These are phyloP conservation scores for Neopestalotiopsis clavispora DNA, from an alignment of 2,329 filamentous ascomycete genomes.

Conservation along the genomic window DNA sequence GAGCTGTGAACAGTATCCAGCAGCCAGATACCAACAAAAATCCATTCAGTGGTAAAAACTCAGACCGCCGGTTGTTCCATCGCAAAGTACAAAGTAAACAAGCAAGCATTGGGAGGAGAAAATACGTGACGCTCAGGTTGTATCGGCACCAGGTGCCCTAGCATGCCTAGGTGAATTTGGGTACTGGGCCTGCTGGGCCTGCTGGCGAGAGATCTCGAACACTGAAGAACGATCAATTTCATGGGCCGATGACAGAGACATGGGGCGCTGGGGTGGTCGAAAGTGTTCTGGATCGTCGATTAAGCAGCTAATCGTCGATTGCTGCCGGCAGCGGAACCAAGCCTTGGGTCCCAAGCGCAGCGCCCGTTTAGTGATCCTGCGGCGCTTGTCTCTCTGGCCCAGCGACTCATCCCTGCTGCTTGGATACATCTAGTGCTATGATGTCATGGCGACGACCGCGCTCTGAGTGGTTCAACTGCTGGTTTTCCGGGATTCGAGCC, in stretches of 20 bases:
- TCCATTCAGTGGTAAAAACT: neutral
- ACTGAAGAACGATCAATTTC: neutral
- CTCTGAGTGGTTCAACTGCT: neutral
- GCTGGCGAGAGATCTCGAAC: neutral
- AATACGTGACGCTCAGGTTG: neutral
- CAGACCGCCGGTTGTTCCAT: neutral
- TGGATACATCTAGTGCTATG: neutral
- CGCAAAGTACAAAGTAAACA: neutral
- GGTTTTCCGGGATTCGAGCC: neutral
- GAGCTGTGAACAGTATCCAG: too few relatives aligned
- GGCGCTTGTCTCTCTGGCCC: neutral
- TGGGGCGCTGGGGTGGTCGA: too few relatives aligned
- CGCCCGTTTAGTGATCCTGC: neutral
- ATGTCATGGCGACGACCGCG: neutral
- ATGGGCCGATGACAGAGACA: neutral
- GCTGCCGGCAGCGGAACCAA: neutral
- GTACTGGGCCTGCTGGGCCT: neutral
- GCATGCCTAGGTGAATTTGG: neutral
- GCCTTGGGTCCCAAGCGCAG: neutral
- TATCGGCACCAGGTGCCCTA: neutral
- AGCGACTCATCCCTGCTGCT: neutral
- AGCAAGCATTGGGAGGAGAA: neutral
- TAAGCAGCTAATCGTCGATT: neutral
- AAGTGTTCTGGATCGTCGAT: conserved; percentile 5
- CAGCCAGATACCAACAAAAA: too few relatives aligned